phyloP scores from a whole-genome alignment of 768 basidiomycete genomes.

The Heimioporus sp. region DNA sequence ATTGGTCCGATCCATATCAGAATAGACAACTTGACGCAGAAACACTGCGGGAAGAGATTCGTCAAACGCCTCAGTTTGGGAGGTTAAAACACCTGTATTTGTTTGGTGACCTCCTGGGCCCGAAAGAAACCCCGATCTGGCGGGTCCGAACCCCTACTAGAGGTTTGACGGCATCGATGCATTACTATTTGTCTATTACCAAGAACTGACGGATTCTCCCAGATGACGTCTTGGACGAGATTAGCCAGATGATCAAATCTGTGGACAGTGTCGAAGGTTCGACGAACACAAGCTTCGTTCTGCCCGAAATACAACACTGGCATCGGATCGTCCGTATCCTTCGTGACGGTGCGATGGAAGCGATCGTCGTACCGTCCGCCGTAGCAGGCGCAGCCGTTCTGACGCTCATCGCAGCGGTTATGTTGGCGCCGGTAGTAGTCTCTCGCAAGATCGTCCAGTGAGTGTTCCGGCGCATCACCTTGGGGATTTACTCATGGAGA shows the following conservation, averaged over 20 bases:
- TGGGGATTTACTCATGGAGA: neutral
- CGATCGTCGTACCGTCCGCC: conserved; percentile 3
- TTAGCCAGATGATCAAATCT: conserved; percentile 7
- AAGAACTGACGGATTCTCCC: neutral
- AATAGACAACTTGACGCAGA: conserved; percentile 4
- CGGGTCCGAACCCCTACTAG: neutral
- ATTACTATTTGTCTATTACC: neutral
- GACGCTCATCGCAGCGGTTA: neutral
- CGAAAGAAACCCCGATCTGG: neutral
- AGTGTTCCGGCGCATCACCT: neutral
- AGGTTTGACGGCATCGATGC: neutral
- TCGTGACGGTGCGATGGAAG: neutral
- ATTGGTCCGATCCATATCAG: neutral
- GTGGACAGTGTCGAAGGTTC: conserved; percentile 10
- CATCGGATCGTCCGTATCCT: conserved; percentile 1
- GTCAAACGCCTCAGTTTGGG: conserved; percentile 9
- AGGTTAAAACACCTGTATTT: conserved; percentile 16
- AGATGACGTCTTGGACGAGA: conserved; percentile 10
- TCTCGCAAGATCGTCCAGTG: neutral
- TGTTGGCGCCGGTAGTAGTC: neutral
- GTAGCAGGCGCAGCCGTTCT: neutral
- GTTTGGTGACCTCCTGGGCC: neutral
- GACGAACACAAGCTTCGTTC: conserved; percentile 5
- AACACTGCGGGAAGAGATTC: conserved; percentile 17
- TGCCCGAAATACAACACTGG: conserved; percentile 9